phyloP scores from a whole-genome alignment of 2,329 filamentous ascomycete genomes.

The Aspergillus tubingensis region DNA sequence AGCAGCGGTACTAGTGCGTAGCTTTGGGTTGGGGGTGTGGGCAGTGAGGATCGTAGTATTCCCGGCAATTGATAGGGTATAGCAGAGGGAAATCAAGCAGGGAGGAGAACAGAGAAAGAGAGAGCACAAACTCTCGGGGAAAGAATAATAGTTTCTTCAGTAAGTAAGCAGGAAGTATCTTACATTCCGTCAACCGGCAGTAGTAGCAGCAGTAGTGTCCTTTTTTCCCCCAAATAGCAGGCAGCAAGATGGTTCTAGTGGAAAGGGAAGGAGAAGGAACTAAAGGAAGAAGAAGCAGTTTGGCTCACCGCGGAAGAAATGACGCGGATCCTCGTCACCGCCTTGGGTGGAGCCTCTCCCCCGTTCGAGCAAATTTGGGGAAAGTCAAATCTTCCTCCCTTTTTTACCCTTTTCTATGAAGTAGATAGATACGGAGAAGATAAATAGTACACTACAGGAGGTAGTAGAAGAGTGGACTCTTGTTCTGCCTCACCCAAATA shows the following conservation, averaged over 20 bases:
- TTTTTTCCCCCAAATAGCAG: too few species aligned
- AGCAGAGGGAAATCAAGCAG: not conserved
- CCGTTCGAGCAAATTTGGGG: not conserved
- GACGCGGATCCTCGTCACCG: conserved; percentile 28
- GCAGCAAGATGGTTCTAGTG: conserved; percentile 6
- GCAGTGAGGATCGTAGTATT: not conserved
- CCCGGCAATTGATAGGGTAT: too few species aligned
- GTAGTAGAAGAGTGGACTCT: not conserved
- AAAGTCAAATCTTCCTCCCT: not conserved
- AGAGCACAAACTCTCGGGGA: too few species aligned
- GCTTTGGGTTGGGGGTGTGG: too few species aligned
- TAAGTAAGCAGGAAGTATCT: not conserved
- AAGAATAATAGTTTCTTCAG: not conserved
- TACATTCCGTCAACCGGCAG: not conserved
- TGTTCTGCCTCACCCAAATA: not conserved
- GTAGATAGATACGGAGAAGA: too few species aligned
- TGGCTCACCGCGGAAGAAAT: conserved; percentile 18
- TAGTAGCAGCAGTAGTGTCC: not conserved
- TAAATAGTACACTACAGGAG: too few species aligned
- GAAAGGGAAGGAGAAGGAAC: not conserved
- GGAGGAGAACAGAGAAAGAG: too few species aligned
- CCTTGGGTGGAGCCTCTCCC: conserved; percentile 14
- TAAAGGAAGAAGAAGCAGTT: conserved; percentile 13
- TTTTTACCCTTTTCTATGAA: too few species aligned
- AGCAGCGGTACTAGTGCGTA: not conserved